phyloP scores from a whole-genome alignment of 148 eudicot species.

The Rhododendron simsii region DNA sequence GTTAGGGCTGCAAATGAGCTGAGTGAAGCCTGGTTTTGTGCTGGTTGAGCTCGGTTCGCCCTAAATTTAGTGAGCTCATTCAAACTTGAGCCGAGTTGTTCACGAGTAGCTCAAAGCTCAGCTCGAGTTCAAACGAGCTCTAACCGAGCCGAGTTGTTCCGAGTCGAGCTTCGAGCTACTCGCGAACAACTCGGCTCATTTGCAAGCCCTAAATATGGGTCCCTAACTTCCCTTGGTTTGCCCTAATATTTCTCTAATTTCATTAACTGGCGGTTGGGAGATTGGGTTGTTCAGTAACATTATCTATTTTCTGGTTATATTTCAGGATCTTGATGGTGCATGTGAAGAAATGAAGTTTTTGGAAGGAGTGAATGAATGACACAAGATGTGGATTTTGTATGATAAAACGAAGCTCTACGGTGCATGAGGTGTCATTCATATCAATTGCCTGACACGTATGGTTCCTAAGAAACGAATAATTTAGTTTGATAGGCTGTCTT shows the following conservation, averaged over 20 bases:
- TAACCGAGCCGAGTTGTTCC: not conserved
- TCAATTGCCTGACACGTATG: constrained; percentile 9
- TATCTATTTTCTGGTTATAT: not conserved
- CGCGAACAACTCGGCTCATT: not conserved
- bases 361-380: not conserved
- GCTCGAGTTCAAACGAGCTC: not conserved
- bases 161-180: not conserved
- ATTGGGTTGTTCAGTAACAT: constrained; percentile 1
- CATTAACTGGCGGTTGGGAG: not conserved
- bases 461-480: constrained; percentile 8
- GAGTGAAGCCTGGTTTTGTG: not conserved
- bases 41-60: not conserved
- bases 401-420: constrained; percentile 11
- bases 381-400: not conserved
- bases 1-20: not conserved
- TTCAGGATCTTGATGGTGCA: constrained; percentile 17
- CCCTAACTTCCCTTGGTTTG: not conserved
- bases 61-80: not conserved
- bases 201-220: not conserved
- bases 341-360: not conserved
- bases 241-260: not conserved
- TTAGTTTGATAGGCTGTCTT: not conserved
- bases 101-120: not conserved
- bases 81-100: not conserved
- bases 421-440: constrained; percentile 5